Base-by-base conservation (phyloP, 805 yeast genomes). In the Scheffersomyces stipitis region DNA sequence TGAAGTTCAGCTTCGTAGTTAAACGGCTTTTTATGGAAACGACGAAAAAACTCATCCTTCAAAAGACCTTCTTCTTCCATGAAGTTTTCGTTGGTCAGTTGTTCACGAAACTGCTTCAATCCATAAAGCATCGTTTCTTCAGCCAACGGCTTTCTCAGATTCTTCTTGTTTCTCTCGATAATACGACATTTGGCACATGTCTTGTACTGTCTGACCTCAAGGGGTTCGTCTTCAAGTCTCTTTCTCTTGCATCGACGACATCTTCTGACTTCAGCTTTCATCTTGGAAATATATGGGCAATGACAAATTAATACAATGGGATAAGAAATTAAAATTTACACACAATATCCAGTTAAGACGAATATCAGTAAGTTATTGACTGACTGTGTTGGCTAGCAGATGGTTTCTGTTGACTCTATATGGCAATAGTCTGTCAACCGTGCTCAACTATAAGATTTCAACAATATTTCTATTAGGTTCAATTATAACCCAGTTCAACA, bases 171-270 rank as follows among this genome's bases (percentile, higher is more conserved):
- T 42, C 81, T 59, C 52, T 76, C 81, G 31, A 76, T 71, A 52
- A 75, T 72, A 40, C 81, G 66, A 50, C 81, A 76, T 43, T 77
- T 75, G 50, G 76, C 78, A 56, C 81, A 76, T 3, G 81, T 76
- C 43, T 75, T 76, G 52, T 75, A 76, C 49, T 73, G 78, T 46
- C 70, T 63, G 28, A 76, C 80, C 43, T 75, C 80, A 2, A 77
- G 74, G 16, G 76, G 76, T 54, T 76, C 81, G 42, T 75, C 75
- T 41, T 69, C 73, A 45, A 73, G 66, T 58, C 81, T 66, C 66
- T 73, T 71, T 34, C 79, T 58, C 50, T 76, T 76, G 59, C 81
- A 76, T 49, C 81, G 73, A 52, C 81, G 78, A 50, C 81, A 76
- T 24, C 71, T 54, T 33, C 71, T 63, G 37, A 39, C 34, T 45